Base-by-base conservation (phyloP, 2,329 filamentous ascomycete genomes). In the Huntiella abstrusa region DNA sequence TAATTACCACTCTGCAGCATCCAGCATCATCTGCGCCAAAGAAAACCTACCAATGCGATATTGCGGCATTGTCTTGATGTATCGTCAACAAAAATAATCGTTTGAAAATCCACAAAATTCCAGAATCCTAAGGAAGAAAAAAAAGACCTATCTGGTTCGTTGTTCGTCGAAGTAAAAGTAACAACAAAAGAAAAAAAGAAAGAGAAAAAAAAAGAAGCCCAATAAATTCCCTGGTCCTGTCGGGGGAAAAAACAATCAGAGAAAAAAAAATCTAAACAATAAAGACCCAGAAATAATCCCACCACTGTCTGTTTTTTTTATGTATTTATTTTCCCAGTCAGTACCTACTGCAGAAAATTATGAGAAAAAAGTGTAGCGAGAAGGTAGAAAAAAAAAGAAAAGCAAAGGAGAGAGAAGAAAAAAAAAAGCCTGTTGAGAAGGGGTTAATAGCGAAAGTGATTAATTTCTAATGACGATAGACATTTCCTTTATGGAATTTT, bases 31-130 rank as follows among this genome's bases (percentile, higher is more conserved):
- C 13, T 16, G 37, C 42, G 28, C 41, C 50, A 35, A 43, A 45
- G 13, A 11, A 39, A 16, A 47, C 34, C 42, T 59, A 69, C 67
- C 66, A 50, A 70, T 58, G 49, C 67, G 63, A 53, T 69, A 69
- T 47, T 62, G 56, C 51, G 63, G 59, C 67, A 70, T 69, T 10
- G 35, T 35, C 16, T 19, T 22, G 11, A 35, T 19, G 13, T 34
- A 13, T 15, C 13, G 22, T 32, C 16, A 16, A 15, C n/a, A 35
- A 38, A 35, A 10, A 43, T 33, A 43, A 34, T 36, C 34, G 34
- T 36, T 28, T 28, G 6, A 36, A 36, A 15, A n/a, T 10, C 11
- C 15, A 15, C 34, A 15, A n/a, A n/a, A 15, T 5, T 36, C 13
- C 12, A 35, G 13, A 16, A 37, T 11, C 13, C 16, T 12, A 16